Conservation (phyloP, 2,329 filamentous ascomycete species). For the Talaromyces amestolkiae region DNA sequence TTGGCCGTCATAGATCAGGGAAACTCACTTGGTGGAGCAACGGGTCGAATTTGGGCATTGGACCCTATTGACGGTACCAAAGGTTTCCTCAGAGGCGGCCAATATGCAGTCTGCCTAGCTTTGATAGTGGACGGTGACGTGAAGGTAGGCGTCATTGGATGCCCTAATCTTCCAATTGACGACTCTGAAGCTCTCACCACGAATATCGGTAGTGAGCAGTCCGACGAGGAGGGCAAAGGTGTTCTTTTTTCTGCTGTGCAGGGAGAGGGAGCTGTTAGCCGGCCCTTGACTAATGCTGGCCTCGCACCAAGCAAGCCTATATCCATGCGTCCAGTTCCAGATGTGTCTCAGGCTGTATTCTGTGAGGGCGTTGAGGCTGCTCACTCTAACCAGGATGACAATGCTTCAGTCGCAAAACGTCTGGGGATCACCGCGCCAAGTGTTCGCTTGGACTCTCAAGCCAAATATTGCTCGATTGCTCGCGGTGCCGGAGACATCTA, state of each 20-base stretch:
- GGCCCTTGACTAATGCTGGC: slow-evolving; percentile 61
- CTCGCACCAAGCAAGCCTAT: slow-evolving; percentile 60
- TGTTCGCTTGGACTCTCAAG: slow-evolving; percentile 95
- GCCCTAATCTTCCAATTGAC: slow-evolving; percentile 89
- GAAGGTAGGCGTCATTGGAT: slow-evolving; percentile 89
- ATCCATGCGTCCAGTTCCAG: slow-evolving; percentile 71
- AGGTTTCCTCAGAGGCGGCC: slow-evolving; percentile 90
- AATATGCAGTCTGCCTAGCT: slow-evolving; percentile 93
- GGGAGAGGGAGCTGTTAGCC: slow-evolving; percentile 75
- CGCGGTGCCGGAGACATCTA: slow-evolving; percentile 93
- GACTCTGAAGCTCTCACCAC: slow-evolving; percentile 69
- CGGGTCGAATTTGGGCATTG: slow-evolving; percentile 79
- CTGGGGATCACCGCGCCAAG: slow-evolving; percentile 86
- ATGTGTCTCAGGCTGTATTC: slow-evolving; percentile 80
- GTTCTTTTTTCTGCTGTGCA: slow-evolving; percentile 83
- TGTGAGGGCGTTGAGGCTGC: slow-evolving; percentile 95
- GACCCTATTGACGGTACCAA: slow-evolving; percentile 98
- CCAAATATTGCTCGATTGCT: slow-evolving; percentile 95
- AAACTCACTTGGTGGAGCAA: slow-evolving; percentile 41
- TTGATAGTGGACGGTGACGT: slow-evolving; percentile 92
- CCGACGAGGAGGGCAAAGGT: slow-evolving; percentile 71
- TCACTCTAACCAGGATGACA: slow-evolving; percentile 86
- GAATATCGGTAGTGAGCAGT: slow-evolving; percentile 71
- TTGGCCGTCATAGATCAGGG: slow-evolving; percentile 58
- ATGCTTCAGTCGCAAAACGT: slow-evolving; percentile 76